Evolutionary conservation across 208 protist genomes (phyloP).

Genomic region (Trypanosoma congolense): DNA sequence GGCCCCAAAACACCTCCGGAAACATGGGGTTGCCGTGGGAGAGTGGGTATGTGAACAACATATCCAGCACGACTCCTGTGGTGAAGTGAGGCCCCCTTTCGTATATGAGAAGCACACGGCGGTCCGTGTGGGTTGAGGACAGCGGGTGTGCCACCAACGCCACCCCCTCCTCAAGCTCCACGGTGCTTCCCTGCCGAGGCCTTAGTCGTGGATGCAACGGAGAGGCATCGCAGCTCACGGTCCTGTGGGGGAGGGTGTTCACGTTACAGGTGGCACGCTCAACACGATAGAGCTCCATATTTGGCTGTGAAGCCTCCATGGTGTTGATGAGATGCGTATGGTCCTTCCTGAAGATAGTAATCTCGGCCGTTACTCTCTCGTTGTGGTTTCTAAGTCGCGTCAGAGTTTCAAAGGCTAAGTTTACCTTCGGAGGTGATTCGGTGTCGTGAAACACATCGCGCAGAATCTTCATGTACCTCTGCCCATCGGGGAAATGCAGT

Average conservation of each 20-base stretch:
- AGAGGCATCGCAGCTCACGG: slow-evolving; percentile 21
- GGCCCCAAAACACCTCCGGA: slow-evolving; percentile 87
- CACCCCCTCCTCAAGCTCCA: slow-evolving; percentile 59
- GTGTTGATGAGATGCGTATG: slow-evolving; percentile 31
- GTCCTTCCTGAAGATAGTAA: slow-evolving; percentile 49
- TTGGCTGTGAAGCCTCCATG: slow-evolving; percentile 24
- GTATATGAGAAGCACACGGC: slow-evolving; percentile 76
- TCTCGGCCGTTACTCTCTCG: slow-evolving; percentile 48
- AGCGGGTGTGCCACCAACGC: slow-evolving; percentile 77
- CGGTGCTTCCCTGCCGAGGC: slow-evolving; percentile 24
- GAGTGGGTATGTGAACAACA: slow-evolving; percentile 71
- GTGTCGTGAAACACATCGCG: slow-evolving; percentile 48
- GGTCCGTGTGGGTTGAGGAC: slow-evolving; percentile 73
- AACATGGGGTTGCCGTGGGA: slow-evolving; percentile 84
- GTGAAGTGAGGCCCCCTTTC: slow-evolving; percentile 58
- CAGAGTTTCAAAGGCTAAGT: slow-evolving; percentile 67
- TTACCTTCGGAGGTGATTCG: slow-evolving; percentile 32
- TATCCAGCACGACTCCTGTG: slow-evolving; percentile 71
- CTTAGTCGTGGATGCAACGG: slow-evolving; percentile 45
- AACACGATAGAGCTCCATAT: slow-evolving; percentile 41
- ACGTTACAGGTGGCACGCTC: slow-evolving; percentile 22
- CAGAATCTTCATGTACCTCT: slow-evolving; percentile 49
- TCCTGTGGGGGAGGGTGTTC: slow-evolving; percentile 23
- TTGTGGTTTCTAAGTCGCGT: slow-evolving; percentile 63
- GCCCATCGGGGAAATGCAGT: slow-evolving; percentile 50